These are phyloP conservation scores for Rhytidhysteron rufulum DNA, from an alignment of 2,329 filamentous ascomycete species.

Conservation along the genomic window DNA sequence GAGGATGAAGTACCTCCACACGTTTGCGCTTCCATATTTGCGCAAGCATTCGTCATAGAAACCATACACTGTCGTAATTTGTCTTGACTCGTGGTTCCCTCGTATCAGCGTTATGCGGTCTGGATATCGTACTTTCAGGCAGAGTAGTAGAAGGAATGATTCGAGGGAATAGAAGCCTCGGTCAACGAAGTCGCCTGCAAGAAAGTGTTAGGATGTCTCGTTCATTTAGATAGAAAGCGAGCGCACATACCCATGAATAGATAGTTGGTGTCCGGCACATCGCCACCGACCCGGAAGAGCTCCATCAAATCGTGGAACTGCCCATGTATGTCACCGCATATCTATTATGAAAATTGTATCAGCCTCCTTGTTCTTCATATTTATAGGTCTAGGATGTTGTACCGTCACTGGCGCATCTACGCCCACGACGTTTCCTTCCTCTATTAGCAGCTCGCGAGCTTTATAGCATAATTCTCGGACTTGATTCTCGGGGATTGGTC, in stretches of 20 bases:
- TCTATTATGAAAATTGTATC: slow-evolving; percentile 8
- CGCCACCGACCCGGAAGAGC: slow-evolving; percentile 86
- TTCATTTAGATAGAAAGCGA: neutral
- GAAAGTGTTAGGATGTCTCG: slow-evolving; percentile 3
- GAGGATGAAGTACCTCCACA: slow-evolving; percentile 68
- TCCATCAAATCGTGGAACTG: slow-evolving; percentile 98
- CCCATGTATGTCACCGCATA: slow-evolving; percentile 90
- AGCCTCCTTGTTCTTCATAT: slow-evolving; percentile 4
- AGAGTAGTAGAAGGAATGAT: slow-evolving; percentile 90
- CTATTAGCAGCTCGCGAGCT: slow-evolving; percentile 89
- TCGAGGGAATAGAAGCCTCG: slow-evolving; percentile 97
- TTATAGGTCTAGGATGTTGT: slow-evolving; percentile 27
- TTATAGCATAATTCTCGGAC: slow-evolving; percentile 98
- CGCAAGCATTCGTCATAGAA: slow-evolving; percentile 97
- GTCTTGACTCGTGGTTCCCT: slow-evolving; percentile 92
- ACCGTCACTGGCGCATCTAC: slow-evolving; percentile 93
- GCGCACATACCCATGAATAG: slow-evolving; percentile 76
- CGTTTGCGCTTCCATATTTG: slow-evolving; percentile 94
- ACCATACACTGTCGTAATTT: slow-evolving; percentile 96
- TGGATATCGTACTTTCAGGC: slow-evolving; percentile 94
- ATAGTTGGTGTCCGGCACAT: slow-evolving; percentile 94
- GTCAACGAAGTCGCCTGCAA: slow-evolving; percentile 86
- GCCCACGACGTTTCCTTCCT: slow-evolving; percentile 95
- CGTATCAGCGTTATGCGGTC: slow-evolving; percentile 95
- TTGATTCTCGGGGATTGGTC: slow-evolving; percentile 90